A percentile compares a stretch with the other conserved stretches of the same genome.
Evolutionary conservation across 805 yeast species (phyloP).

Genomic region (Yamadazyma sp.): DNA sequence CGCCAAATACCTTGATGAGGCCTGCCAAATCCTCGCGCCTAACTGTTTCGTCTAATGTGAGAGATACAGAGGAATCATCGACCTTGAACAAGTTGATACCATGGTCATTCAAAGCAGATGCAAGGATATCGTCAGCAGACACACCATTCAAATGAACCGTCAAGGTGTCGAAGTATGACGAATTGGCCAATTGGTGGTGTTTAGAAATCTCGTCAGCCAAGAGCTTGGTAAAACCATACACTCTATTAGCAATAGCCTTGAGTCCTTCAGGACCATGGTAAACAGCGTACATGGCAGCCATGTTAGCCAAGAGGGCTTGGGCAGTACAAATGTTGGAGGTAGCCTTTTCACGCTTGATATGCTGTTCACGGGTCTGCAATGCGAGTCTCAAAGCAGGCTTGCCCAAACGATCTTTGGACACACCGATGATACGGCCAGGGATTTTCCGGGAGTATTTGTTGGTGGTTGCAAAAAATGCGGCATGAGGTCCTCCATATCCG

Average conservation of each 20-base stretch:
- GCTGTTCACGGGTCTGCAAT: slow-evolving; percentile 97
- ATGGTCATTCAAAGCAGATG: slow-evolving; percentile 55
- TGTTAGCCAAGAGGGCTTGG: slow-evolving; percentile 92
- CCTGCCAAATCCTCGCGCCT: slow-evolving; percentile 57
- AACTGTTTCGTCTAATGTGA: slow-evolving; percentile 92
- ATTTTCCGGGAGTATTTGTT: slow-evolving; percentile 81
- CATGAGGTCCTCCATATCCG: slow-evolving; percentile 99
- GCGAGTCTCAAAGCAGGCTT: slow-evolving; percentile 89
- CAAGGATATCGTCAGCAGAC: slow-evolving; percentile 56
- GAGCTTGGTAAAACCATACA: slow-evolving; percentile 69
- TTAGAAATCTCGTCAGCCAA: slow-evolving; percentile 58
- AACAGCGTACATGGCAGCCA: slow-evolving; percentile 93
- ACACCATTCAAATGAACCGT: slow-evolving; percentile 56
- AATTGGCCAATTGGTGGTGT: slow-evolving; percentile 52
- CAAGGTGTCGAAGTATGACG: slow-evolving; percentile 84
- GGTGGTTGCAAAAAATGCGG: slow-evolving; percentile 93
- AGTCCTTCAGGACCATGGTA: slow-evolving; percentile 94
- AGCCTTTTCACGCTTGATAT: slow-evolving; percentile 95
- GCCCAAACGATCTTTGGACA: slow-evolving; percentile 88
- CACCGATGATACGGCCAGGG: slow-evolving; percentile 95
- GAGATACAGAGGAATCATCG: slow-evolving; percentile 55
- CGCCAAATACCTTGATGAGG: slow-evolving; percentile 30
- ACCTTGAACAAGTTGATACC: slow-evolving; percentile 79
- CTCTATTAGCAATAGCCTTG: slow-evolving; percentile 70
- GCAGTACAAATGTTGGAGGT: slow-evolving; percentile 98